phyloP scores from a whole-genome alignment of 2,329 filamentous ascomycete species.

The Chaetomiaceae sp. region DNA sequence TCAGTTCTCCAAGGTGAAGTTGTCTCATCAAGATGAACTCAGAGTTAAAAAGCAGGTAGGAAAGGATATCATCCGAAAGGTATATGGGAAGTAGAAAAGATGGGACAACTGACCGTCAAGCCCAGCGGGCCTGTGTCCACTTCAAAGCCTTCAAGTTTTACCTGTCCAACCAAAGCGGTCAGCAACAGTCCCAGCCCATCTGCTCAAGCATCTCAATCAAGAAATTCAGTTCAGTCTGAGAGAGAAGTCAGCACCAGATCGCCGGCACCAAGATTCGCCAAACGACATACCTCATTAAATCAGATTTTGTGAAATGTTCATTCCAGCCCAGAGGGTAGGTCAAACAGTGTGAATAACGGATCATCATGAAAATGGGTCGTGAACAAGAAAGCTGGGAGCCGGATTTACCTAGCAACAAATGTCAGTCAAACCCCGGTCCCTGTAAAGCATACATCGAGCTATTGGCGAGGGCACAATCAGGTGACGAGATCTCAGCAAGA shows the following conservation, averaged over 20 bases:
- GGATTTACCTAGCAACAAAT: slow-evolving; percentile 29
- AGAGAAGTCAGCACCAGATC: slow-evolving; percentile 15
- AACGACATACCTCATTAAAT: slow-evolving; percentile 43
- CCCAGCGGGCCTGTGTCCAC: too few species aligned
- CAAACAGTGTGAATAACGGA: slow-evolving; percentile 59
- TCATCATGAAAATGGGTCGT: slow-evolving; percentile 43
- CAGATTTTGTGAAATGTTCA: slow-evolving; percentile 55
- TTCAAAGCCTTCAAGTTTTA: slow-evolving; percentile 5
- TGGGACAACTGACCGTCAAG: slow-evolving; percentile 6
- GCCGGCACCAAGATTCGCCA: background rate
- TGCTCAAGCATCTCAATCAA: background rate
- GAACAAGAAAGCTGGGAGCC: slow-evolving; percentile 16
- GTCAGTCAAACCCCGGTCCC: slow-evolving; percentile 24
- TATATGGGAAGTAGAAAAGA: slow-evolving; percentile 12
- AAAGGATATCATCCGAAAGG: slow-evolving; percentile 49
- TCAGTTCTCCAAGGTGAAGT: slow-evolving; percentile 63
- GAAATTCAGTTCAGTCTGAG: slow-evolving; percentile 26
- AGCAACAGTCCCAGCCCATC: slow-evolving; percentile 13
- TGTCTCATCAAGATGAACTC: slow-evolving; percentile 55
- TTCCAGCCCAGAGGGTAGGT: slow-evolving; percentile 44
- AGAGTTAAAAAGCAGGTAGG: slow-evolving; percentile 43
- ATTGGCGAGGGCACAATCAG: slow-evolving; percentile 43
- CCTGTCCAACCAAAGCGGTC: slow-evolving; percentile 20
- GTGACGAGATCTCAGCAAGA: slow-evolving; percentile 65
- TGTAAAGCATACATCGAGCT: slow-evolving; percentile 28